Evolutionary conservation across 495 filamentous ascomycete genomes (phyloP).

Genomic region (Aspergillus sclerotioniger): DNA sequence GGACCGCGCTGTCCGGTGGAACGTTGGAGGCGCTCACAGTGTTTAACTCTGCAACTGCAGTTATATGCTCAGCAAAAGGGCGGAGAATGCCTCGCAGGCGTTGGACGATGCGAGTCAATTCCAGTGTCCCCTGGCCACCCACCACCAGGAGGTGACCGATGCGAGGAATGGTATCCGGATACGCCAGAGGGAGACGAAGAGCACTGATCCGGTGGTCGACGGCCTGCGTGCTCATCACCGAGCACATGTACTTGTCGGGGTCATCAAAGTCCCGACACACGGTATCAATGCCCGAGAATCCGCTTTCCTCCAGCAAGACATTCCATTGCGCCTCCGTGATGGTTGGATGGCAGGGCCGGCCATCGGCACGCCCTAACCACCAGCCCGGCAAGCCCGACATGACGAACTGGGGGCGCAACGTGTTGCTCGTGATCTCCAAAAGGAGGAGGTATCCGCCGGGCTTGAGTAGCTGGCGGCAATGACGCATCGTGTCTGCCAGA

Average conservation of each 20-base stretch:
- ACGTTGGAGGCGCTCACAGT: too few species aligned
- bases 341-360: too few species aligned
- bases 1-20: too few species aligned
- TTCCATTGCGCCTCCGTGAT: not conserved
- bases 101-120: too few species aligned
- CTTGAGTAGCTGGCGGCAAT: slow-evolving; percentile 20
- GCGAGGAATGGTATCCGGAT: too few species aligned
- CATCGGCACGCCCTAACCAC: not conserved
- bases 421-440: not conserved
- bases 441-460: slow-evolving; percentile 24
- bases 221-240: not conserved
- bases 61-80: too few species aligned
- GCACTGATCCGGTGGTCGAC: too few species aligned
- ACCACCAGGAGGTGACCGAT: too few species aligned
- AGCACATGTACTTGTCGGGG: not conserved
- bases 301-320: not conserved
- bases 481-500: not conserved
- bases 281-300: not conserved
- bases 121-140: too few species aligned
- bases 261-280: not conserved
- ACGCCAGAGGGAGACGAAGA: too few species aligned
- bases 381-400: not conserved
- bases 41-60: too few species aligned
- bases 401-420: not conserved
- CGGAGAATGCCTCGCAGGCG: too few species aligned